Conservation (phyloP, 2,329 filamentous ascomycete species). For the Microdochium bolleyi region DNA sequence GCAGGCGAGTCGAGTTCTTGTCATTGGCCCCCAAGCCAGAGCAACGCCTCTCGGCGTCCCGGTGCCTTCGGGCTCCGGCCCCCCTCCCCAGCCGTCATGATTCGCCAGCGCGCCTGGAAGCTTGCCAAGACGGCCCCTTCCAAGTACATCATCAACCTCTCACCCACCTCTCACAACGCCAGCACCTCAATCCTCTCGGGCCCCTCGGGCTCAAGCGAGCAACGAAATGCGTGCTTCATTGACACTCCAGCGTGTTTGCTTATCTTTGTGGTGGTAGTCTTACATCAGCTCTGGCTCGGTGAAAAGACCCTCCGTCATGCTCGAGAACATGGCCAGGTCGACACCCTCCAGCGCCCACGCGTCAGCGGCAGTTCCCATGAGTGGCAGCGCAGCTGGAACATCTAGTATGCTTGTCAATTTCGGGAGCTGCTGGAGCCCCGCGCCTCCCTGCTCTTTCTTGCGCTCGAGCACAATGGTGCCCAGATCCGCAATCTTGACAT, state of each 20-base stretch:
- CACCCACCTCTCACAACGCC: too few relatives aligned
- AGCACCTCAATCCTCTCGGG: too few relatives aligned
- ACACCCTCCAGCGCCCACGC: slow-evolving; percentile 19
- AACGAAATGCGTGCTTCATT: not conserved
- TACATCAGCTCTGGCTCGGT: not conserved
- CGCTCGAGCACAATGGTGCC: not conserved
- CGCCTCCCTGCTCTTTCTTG: not conserved
- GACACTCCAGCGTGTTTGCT: not conserved
- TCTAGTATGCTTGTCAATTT: too few relatives aligned
- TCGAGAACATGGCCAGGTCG: slow-evolving; percentile 19
- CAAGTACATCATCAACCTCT: too few relatives aligned
- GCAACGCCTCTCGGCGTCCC: not conserved
- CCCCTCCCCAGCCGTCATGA: not conserved
- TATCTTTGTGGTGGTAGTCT: too few relatives aligned
- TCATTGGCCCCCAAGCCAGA: too few relatives aligned
- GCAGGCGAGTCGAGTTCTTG: not conserved
- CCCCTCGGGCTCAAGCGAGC: too few relatives aligned
- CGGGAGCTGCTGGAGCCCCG: not conserved
- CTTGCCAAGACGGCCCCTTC: too few relatives aligned
- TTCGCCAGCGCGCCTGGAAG: too few relatives aligned
- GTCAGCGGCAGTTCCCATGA: slow-evolving; percentile 6
- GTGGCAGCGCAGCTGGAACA: slow-evolving; percentile 1
- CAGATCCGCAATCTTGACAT: not conserved
- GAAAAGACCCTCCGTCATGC: slow-evolving; percentile 4
- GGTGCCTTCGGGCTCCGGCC: not conserved